phyloP scores from a whole-genome alignment of 768 basidiomycete genomes.

The Trichaptum fuscoviolaceum region DNA sequence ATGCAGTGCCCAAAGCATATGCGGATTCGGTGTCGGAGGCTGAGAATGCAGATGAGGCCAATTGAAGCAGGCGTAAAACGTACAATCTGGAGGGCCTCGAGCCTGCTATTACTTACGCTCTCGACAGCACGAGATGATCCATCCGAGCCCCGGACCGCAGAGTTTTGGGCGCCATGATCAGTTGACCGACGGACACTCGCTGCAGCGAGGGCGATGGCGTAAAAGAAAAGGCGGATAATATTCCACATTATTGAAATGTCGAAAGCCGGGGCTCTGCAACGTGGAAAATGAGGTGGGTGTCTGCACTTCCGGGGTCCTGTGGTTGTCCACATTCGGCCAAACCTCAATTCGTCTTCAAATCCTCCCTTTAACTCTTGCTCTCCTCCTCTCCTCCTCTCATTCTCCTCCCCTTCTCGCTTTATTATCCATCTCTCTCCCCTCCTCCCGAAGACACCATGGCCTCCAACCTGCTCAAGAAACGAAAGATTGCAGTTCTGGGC shows the following conservation, averaged over 20 bases:
- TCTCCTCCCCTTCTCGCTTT: constrained; percentile 8
- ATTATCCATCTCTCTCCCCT: constrained; percentile 7
- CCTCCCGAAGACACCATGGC: constrained; percentile 22
- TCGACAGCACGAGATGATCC: neutral
- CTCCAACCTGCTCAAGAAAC: constrained; percentile 54
- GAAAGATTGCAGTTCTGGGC: constrained; percentile 86
- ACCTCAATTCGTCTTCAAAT: constrained; percentile 1
- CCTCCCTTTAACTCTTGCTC: constrained; percentile 4
- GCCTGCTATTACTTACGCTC: neutral
- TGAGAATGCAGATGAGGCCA: neutral
- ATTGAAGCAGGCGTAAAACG: neutral
- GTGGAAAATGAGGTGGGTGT: neutral
- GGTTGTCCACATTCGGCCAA: constrained; percentile 1
- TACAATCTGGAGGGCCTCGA: neutral
- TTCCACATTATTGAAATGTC: neutral
- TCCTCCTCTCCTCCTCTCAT: constrained; percentile 10
- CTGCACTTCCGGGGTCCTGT: neutral
- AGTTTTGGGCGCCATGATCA: neutral
- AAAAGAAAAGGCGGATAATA: neutral
- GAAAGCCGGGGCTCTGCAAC: neutral
- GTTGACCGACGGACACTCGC: neutral
- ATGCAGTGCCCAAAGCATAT: neutral
- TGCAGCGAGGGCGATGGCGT: neutral
- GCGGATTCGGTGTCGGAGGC: neutral
- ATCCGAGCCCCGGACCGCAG: neutral